Evolutionary conservation across 495 filamentous ascomycete species (phyloP), one percentile per base, ranked within the genome.

Genomic region (Aspergillus funiculosus): DNA sequence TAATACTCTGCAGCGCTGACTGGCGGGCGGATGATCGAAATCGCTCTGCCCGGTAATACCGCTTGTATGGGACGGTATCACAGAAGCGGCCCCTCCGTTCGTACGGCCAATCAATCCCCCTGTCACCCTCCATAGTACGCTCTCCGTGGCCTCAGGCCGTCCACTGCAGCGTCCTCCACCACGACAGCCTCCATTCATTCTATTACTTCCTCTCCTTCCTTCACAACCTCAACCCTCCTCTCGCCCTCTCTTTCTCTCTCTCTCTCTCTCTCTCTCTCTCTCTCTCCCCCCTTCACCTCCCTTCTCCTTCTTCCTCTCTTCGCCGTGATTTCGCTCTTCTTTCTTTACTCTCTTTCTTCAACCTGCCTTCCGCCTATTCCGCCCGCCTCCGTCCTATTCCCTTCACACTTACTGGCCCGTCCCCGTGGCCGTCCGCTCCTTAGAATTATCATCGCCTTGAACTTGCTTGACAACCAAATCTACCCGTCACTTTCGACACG

Each of bases 351-450:
- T 39, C 43, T 43, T 44, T 51, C 27, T 26, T 31, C 34, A 36
- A 35, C 37, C 52, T 44, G 42, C 22, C 46, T 52, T 51, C 51
- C 57, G 55, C 56, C 51, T 45, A 26, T 43, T 48, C 50, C 51
- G 45, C 49, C n/a, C n/a, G n/a, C n/a, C n/a, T 40, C 38, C 36
- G 36, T 27, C 38, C 29, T n/a, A 39, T 35, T 26, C 37, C 30
- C 26, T 41, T 36, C 29, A 14, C 43, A 35, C 26, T 47, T 43
- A 41, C n/a, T 58, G 68, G 66, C 64, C 67, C 64, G 45, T 58
- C 56, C 55, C 66, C 58, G 64, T 69, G 67, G 67, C 68, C 69
- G 69, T 71, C 69, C 69, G 57, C 62, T 73, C 69, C 58, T 73
- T 73, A 59, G 56, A n/a, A n/a, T n/a, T 11, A 52, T 38, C 15